Base-by-base conservation (phyloP, 108 stramenopile genomes). In the Skeletonema costatum region DNA sequence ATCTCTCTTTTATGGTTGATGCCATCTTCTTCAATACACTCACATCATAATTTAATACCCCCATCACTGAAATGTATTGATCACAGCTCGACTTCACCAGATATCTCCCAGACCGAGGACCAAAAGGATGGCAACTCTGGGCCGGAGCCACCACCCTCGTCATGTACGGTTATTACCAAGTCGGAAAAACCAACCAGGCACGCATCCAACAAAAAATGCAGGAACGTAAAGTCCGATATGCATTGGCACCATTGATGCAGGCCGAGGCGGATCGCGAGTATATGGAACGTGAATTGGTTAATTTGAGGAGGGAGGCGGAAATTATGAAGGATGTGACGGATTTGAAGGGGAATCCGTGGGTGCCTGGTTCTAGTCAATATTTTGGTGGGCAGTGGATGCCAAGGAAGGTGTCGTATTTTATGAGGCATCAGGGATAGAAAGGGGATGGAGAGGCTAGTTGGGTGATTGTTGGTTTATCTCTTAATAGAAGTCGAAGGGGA, bases 251-350 rank as follows among this genome's bases (percentile, higher is more conserved):
- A 14, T 46, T 89, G 33, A 77, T 96, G 35, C 95, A 96, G 64
- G 92, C 92, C n/a, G 95, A 96, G 64, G 82, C 88, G 2, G 95
- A 96, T 72, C 68, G 87, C 30, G 84, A 86, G 62, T 96, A 92
- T 68, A 71, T 94, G 66, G 75, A 89, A 73, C 60, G 89, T 21
- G 92, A 96, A 72, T 66, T 84, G 38, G 81, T 86, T 19, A 73
- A 82, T 30, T 76, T 89, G 66, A 77, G 72, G 63, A 81, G 80
- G 42, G 93, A 94, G 77, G 80, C 75, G 29, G 92, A 92, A 39
- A 82, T 93, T 44, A 96, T 96, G 95, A 89, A 87, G 64, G 80
- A 86, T 66, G 90, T 92, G 56, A 72, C 71, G 11, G 95, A 92
- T 70, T 93, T 91, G 89, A 73, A 84, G 65, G 89, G 80, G 19